Evolutionary conservation across 345 rosid genomes (phyloP).

Genomic region (Hirschfeldia incana): DNA sequence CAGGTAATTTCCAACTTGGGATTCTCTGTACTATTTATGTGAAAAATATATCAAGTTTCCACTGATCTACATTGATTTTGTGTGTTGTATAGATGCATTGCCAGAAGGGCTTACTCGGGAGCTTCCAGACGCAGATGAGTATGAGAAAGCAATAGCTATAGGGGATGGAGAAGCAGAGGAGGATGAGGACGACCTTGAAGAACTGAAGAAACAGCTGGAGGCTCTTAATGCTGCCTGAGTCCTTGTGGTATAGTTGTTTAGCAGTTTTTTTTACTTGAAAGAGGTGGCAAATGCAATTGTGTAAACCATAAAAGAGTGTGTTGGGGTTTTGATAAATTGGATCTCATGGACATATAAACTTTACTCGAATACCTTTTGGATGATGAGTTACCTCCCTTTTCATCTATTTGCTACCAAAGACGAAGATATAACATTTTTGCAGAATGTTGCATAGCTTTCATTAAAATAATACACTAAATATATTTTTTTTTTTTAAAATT

Average conservation of each 20-base stretch:
- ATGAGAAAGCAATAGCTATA: slow-evolving; percentile 42
- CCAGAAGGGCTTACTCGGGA: slow-evolving; percentile 88
- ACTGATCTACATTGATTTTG: neutral
- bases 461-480: neutral
- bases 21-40: neutral
- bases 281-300: slow-evolving; percentile 34
- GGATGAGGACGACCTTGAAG: slow-evolving; percentile 60
- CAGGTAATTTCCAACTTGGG: slow-evolving; percentile 48
- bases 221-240: slow-evolving; percentile 68
- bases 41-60: neutral
- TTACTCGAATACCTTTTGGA: neutral
- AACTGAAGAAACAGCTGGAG: slow-evolving; percentile 78
- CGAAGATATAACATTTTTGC: neutral
- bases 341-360: slow-evolving; percentile 18
- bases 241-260: neutral
- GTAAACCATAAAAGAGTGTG: neutral
- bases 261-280: slow-evolving; percentile 6
- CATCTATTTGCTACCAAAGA: neutral
- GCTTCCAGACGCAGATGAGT: slow-evolving; percentile 80
- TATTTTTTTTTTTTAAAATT: too few species aligned
- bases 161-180: slow-evolving; percentile 49
- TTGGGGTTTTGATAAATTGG: neutral
- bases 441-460: neutral
- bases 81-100: slow-evolving; percentile 51
- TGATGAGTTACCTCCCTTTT: neutral